These are phyloP conservation scores for Rhynchosporium secalis DNA, from an alignment of 2,329 filamentous ascomycete genomes.

Conservation along the genomic window DNA sequence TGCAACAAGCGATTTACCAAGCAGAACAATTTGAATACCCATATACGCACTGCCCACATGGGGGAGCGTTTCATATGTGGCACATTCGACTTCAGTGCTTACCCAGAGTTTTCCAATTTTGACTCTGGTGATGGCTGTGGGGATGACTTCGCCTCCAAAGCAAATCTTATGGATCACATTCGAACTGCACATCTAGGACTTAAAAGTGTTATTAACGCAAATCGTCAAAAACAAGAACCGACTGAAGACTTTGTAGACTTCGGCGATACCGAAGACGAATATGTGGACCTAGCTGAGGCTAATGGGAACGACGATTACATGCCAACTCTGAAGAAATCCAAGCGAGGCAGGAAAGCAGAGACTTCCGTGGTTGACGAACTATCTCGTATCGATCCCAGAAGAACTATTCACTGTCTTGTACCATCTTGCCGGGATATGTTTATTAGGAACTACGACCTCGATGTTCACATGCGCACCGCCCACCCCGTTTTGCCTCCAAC, in stretches of 20 bases:
- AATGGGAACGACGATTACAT: slow-evolving; percentile 10
- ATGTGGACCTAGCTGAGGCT: neutral
- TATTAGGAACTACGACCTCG: slow-evolving; percentile 57
- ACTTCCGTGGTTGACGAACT: slow-evolving; percentile 47
- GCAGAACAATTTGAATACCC: slow-evolving; percentile 77
- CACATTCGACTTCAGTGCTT: slow-evolving; percentile 58
- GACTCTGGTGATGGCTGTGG: slow-evolving; percentile 69
- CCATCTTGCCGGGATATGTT: slow-evolving; percentile 54
- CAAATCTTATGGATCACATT: slow-evolving; percentile 79
- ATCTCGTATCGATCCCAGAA: slow-evolving; percentile 50
- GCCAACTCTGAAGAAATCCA: slow-evolving; percentile 16
- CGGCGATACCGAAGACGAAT: slow-evolving; percentile 21
- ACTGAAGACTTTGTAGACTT: slow-evolving; percentile 19
- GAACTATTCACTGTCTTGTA: slow-evolving; percentile 52
- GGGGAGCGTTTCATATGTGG: slow-evolving; percentile 80
- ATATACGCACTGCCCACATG: slow-evolving; percentile 76
- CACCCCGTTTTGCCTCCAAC: slow-evolving; percentile 34
- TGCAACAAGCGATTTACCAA: slow-evolving; percentile 80
- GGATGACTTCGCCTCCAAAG: slow-evolving; percentile 73
- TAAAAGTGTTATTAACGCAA: slow-evolving; percentile 43
- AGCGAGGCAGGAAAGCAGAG: slow-evolving; percentile 20
- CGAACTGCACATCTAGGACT: slow-evolving; percentile 77
- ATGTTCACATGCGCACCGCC: slow-evolving; percentile 53
- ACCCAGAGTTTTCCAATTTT: slow-evolving; percentile 64
- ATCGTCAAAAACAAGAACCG: slow-evolving; percentile 40